These are phyloP conservation scores for Alnus glutinosa DNA, from an alignment of 306 rosid species.

Conservation along the genomic window DNA sequence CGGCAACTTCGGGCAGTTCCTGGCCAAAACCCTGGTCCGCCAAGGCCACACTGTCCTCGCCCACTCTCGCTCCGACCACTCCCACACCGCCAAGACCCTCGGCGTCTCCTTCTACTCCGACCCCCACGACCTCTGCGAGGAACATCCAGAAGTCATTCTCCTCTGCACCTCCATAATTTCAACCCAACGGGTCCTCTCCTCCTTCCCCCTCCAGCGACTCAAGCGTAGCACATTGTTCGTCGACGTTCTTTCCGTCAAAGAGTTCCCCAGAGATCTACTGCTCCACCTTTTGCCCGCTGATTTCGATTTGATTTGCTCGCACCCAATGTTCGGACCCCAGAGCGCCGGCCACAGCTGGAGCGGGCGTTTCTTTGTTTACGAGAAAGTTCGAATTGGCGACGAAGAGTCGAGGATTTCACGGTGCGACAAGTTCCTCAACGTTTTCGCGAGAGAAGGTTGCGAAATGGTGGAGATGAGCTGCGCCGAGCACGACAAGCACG, in stretches of 20 bases:
- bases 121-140: conserved; percentile 76
- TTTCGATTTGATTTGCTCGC: conserved; percentile 69
- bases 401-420: conserved; percentile 47
- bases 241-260: conserved; percentile 84
- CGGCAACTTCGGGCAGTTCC: conserved; percentile 84
- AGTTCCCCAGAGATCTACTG: conserved; percentile 58
- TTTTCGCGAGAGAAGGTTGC: conserved; percentile 74
- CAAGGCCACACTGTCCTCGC: conserved; percentile 81
- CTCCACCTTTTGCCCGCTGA: conserved; percentile 44
- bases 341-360: conserved; percentile 54
- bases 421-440: conserved; percentile 52
- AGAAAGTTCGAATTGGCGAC: conserved; percentile 62
- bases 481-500: conserved; percentile 59
- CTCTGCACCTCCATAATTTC: conserved; percentile 76
- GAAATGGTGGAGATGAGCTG: conserved; percentile 79
- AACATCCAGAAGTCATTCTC: conserved; percentile 74
- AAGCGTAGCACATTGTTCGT: conserved; percentile 70
- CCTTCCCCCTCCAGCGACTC: conserved; percentile 66
- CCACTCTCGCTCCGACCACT: conserved; percentile 65
- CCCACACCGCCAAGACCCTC: conserved; percentile 40
- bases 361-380: conserved; percentile 54
- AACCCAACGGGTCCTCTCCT: conserved; percentile 45
- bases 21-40: conserved; percentile 54
- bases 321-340: conserved; percentile 92
- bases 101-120: conserved; percentile 58